Conservation (phyloP, 371 early-diverging fungal genomes). For the Apophysomyces sp. region DNA sequence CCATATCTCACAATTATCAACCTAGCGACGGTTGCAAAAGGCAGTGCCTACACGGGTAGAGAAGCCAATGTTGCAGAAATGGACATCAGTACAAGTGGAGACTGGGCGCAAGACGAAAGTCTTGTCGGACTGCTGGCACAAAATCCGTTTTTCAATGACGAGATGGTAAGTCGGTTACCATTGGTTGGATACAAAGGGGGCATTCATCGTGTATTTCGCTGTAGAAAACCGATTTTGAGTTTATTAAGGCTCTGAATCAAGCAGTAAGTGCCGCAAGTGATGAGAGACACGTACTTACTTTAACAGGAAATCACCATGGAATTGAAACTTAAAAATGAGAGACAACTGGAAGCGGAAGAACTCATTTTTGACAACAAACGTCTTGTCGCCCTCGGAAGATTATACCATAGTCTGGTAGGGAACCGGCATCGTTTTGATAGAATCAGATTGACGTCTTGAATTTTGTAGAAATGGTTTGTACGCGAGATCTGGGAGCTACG, state of each 20-base stretch:
- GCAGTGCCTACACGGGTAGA: slow-evolving; percentile 36
- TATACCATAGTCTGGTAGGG: slow-evolving; percentile 80
- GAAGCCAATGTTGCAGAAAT: slow-evolving; percentile 37
- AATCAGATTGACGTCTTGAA: neutral
- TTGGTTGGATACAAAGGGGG: neutral
- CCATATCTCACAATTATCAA: neutral
- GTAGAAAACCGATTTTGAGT: slow-evolving; percentile 34
- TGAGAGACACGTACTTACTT: neutral
- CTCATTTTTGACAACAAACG: slow-evolving; percentile 83
- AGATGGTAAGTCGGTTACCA: slow-evolving; percentile 21
- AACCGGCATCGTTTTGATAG: slow-evolving; percentile 2
- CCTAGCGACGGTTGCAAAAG: slow-evolving; percentile 56
- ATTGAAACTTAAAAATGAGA: slow-evolving; percentile 76
- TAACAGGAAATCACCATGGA: slow-evolving; percentile 77
- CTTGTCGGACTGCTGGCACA: slow-evolving; percentile 64
- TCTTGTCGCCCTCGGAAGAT: slow-evolving; percentile 68
- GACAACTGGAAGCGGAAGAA: slow-evolving; percentile 76
- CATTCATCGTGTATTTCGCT: neutral
- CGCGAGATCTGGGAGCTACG: slow-evolving; percentile 68
- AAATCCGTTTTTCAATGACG: slow-evolving; percentile 60
- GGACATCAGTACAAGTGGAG: slow-evolving; percentile 60
- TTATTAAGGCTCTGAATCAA: slow-evolving; percentile 42
- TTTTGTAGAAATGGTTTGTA: slow-evolving; percentile 68
- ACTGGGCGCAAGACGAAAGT: slow-evolving; percentile 82
- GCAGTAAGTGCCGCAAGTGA: slow-evolving; percentile 28